These are phyloP conservation scores for Grigorovia transvaalensis DNA, from an alignment of 805 yeast genomes.

Conservation along the genomic window DNA sequence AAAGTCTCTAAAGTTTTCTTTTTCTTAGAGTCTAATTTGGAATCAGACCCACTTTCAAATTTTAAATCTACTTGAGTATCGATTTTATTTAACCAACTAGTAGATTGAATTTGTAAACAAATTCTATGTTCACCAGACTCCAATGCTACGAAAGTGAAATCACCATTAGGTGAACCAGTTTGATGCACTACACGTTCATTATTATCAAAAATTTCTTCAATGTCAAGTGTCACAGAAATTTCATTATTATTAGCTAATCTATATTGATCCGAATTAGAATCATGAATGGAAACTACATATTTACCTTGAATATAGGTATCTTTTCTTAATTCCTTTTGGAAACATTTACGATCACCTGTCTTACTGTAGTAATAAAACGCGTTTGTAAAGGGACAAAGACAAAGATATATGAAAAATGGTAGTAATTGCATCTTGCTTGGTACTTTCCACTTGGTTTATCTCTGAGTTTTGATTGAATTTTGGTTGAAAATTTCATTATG, in stretches of 20 bases:
- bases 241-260: slow-evolving; percentile 25
- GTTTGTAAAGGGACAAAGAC: neutral
- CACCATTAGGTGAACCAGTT: slow-evolving; percentile 53
- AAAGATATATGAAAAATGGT: neutral
- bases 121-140: slow-evolving; percentile 74
- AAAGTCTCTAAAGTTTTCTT: slow-evolving; percentile 44
- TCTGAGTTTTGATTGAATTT: no score
- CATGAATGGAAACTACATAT: slow-evolving; percentile 39
- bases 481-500: no score
- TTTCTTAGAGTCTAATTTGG: slow-evolving; percentile 58
- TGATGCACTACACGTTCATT: slow-evolving; percentile 67
- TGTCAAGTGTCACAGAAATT: slow-evolving; percentile 33
- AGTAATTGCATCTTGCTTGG: neutral
- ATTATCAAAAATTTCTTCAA: slow-evolving; percentile 64
- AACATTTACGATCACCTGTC: slow-evolving; percentile 45
- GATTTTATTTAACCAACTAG: slow-evolving; percentile 55
- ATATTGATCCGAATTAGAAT: slow-evolving; percentile 29
- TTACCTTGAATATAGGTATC: slow-evolving; percentile 41
- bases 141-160: slow-evolving; percentile 61
- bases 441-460: no score
- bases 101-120: slow-evolving; percentile 44
- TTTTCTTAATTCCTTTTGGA: slow-evolving; percentile 43
- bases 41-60: slow-evolving; percentile 56
- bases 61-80: slow-evolving; percentile 52
- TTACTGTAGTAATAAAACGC: slow-evolving; percentile 40